Conservation (phyloP, 2,329 filamentous ascomycete genomes). For the Phialophora macrospora region DNA sequence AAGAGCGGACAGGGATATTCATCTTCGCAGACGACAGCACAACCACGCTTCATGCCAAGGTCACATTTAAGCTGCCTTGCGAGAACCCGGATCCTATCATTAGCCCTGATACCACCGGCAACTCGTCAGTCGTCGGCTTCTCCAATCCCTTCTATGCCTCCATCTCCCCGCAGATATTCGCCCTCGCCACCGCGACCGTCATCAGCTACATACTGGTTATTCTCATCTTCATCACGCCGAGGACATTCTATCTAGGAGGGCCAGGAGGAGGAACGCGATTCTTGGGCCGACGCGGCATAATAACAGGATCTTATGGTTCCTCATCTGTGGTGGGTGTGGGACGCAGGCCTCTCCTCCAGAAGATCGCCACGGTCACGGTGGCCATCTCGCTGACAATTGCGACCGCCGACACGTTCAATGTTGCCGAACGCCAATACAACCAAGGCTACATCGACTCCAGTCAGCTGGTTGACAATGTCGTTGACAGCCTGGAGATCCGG, state of each 20-base stretch:
- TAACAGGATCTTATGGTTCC: constrained; percentile 60
- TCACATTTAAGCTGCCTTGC: constrained; percentile 57
- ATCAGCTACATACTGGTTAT: constrained; percentile 91
- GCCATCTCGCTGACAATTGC: constrained; percentile 90
- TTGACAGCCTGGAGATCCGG: constrained; percentile 83
- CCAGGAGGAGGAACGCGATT: constrained; percentile 69
- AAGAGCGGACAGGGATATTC: constrained; percentile 43
- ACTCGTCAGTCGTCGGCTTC: constrained; percentile 66
- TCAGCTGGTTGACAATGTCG: constrained; percentile 75
- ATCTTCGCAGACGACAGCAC: constrained; percentile 50
- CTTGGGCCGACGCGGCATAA: constrained; percentile 76
- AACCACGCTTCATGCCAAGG: constrained; percentile 55
- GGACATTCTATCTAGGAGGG: constrained; percentile 87
- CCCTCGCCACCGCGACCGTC: constrained; percentile 86
- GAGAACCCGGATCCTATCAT: constrained; percentile 46
- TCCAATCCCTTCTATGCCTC: constrained; percentile 92
- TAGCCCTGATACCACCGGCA: constrained; percentile 41
- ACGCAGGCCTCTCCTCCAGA: constrained; percentile 91
- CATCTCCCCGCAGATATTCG: constrained; percentile 89
- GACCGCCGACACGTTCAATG: constrained; percentile 85
- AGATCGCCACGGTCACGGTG: constrained; percentile 66
- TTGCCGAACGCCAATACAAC: constrained; percentile 80
- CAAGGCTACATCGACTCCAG: constrained; percentile 79
- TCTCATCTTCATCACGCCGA: constrained; percentile 92
- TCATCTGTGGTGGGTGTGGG: constrained; percentile 79